A percentile compares a stretch with the other conserved stretches of the same genome.
These are phyloP conservation scores for Carallia pectinifolia DNA, from an alignment of 345 rosid species.

Conservation along the genomic window DNA sequence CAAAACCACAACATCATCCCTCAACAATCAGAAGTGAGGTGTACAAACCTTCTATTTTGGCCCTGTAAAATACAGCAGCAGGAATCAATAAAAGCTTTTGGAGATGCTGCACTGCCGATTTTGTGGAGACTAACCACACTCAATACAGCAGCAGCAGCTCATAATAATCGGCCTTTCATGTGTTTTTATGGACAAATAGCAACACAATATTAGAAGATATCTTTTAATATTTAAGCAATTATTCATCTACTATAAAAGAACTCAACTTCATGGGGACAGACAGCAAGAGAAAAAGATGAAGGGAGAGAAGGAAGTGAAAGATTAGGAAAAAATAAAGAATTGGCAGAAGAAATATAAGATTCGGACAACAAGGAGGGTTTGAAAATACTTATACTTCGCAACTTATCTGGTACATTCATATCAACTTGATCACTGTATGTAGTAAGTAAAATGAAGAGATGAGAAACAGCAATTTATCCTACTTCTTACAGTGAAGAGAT, in stretches of 20 bases:
- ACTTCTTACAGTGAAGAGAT: conserved; percentile 36
- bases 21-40: conserved; percentile 32
- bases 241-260: not conserved
- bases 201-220: not conserved
- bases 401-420: conserved; percentile 32
- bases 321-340: not conserved
- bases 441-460: conserved; percentile 16
- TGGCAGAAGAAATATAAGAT: not conserved
- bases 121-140: conserved; percentile 16
- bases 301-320: not conserved
- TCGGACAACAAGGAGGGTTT: conserved; percentile 4
- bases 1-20: conserved; percentile 33
- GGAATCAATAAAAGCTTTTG: conserved; percentile 34
- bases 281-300: not conserved
- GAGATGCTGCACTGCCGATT: conserved; percentile 19
- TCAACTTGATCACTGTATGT: conserved; percentile 29
- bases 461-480: conserved; percentile 19
- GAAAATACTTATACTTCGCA: conserved; percentile 18
- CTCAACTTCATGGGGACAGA: not conserved
- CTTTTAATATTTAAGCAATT: too few species aligned
- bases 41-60: conserved; percentile 33
- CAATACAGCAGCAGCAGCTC: not conserved
- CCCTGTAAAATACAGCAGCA: conserved; percentile 48
- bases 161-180: too few species aligned
- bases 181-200: not conserved